A percentile compares a stretch with the other conserved stretches of the same genome.
These are phyloP conservation scores for Asterophora lycoperdoides DNA, from an alignment of 768 basidiomycete species.

Conservation along the genomic window DNA sequence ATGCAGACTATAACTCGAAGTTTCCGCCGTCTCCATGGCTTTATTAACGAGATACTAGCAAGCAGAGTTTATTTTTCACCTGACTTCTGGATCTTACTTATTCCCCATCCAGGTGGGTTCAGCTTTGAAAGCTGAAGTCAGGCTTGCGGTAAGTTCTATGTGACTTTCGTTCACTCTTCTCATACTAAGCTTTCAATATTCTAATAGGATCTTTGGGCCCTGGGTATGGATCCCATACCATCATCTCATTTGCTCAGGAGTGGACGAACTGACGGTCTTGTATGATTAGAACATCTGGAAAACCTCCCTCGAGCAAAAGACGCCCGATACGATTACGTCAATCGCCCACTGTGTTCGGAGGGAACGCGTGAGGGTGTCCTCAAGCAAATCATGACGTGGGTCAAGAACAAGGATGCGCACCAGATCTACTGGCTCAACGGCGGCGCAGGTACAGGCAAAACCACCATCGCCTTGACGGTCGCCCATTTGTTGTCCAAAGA, in stretches of 20 bases:
- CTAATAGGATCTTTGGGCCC: slow-evolving; percentile 14
- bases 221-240: slow-evolving; percentile 4
- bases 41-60: slow-evolving; percentile 14
- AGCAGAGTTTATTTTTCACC: not conserved
- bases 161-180: not conserved
- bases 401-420: slow-evolving; percentile 10
- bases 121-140: slow-evolving; percentile 13
- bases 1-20: slow-evolving; percentile 7
- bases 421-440: slow-evolving; percentile 24
- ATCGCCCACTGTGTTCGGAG: slow-evolving; percentile 17
- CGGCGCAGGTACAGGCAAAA: slow-evolving; percentile 22
- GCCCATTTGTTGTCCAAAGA: slow-evolving; percentile 12
- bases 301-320: slow-evolving; percentile 16
- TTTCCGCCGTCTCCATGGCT: slow-evolving; percentile 11
- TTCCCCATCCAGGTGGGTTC: slow-evolving; percentile 7
- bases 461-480: slow-evolving; percentile 21
- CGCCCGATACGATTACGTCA: slow-evolving; percentile 15
- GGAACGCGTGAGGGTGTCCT: slow-evolving; percentile 20
- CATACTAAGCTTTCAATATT: not conserved
- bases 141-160: slow-evolving; percentile 11
- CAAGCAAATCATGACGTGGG: slow-evolving; percentile 20
- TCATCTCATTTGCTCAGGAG: not conserved
- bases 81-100: not conserved
- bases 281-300: slow-evolving; percentile 13
- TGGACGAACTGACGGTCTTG: no score